phyloP scores from a whole-genome alignment of 805 yeast genomes.

The Scheffersomyces coipomensis region DNA sequence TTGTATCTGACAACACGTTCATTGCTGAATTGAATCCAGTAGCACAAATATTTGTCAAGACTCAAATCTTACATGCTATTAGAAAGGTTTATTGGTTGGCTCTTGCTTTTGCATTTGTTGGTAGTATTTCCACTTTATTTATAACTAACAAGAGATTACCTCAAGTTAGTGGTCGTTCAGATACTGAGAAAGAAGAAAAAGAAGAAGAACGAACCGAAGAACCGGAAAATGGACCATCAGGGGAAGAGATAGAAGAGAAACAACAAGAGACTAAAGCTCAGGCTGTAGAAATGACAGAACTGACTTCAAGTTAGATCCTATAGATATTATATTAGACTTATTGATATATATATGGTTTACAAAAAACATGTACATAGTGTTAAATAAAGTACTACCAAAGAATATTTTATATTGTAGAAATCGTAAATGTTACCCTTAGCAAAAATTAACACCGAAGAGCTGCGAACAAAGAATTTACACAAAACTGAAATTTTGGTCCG shows the following conservation, averaged over 20 bases:
- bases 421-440: too few species aligned
- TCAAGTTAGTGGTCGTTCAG: slow-evolving; percentile 7
- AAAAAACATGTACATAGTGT: too few species aligned
- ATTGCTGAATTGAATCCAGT: slow-evolving; percentile 14
- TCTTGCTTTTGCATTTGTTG: slow-evolving; percentile 32
- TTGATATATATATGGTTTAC: too few species aligned
- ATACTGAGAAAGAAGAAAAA: neutral
- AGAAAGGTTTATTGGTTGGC: slow-evolving; percentile 39
- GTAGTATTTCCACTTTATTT: slow-evolving; percentile 27
- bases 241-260: neutral
- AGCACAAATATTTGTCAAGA: slow-evolving; percentile 22
- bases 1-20: slow-evolving; percentile 3
- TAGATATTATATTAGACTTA: too few species aligned
- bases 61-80: slow-evolving; percentile 32
- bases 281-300: too few species aligned
- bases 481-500: too few species aligned
- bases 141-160: slow-evolving; percentile 35
- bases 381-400: too few species aligned
- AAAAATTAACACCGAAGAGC: too few species aligned
- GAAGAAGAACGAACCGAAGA: neutral
- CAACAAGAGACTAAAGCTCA: too few species aligned
- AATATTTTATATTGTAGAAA: too few species aligned
- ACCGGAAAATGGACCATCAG: neutral
- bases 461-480: too few species aligned
- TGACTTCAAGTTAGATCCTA: too few species aligned